Conservation (phyloP, 345 rosid species). For the Euphorbia tirucalli region DNA sequence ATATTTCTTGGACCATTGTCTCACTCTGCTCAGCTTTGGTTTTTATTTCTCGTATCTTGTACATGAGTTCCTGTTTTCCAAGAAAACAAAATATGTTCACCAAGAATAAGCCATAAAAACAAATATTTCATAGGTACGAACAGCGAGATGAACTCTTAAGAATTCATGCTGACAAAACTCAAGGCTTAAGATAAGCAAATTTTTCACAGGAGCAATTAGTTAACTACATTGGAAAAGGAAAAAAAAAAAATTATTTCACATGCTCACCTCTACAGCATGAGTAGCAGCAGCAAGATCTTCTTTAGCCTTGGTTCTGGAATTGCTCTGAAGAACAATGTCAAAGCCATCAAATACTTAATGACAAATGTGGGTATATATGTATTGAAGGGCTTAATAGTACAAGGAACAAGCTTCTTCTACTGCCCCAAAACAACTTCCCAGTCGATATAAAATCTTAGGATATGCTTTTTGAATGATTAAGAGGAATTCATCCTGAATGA, state of each 20-base stretch:
- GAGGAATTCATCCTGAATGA: not conserved
- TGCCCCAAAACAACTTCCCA: not conserved
- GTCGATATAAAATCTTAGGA: not conserved
- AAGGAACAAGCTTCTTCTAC: not conserved
- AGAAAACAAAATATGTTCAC: constrained; percentile 13
- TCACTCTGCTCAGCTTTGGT: constrained; percentile 99
- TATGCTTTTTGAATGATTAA: not conserved
- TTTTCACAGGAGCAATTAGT: not conserved
- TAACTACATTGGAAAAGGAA: not conserved
- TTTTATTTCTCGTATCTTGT: constrained; percentile 92
- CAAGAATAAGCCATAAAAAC: constrained; percentile 7
- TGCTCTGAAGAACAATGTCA: constrained; percentile 59
- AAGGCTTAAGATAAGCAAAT: not conserved
- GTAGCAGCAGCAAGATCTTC: constrained; percentile 99
- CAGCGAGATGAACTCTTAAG: not conserved
- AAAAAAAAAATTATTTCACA: not conserved
- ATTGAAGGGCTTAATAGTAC: not conserved
- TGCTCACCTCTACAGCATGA: constrained; percentile 87
- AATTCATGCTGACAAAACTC: not conserved
- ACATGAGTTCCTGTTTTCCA: constrained; percentile 70
- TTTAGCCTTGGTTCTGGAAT: constrained; percentile 94
- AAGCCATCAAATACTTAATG: constrained; percentile 8
- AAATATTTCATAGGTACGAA: not conserved
- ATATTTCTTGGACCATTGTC: constrained; percentile 98
- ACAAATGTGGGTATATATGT: not conserved